Percentiles rank a stretch among this genome's conserved stretches.
These are phyloP conservation scores for Santalum album DNA, from an alignment of 164 flowering plant genomes.

Conservation along the genomic window DNA sequence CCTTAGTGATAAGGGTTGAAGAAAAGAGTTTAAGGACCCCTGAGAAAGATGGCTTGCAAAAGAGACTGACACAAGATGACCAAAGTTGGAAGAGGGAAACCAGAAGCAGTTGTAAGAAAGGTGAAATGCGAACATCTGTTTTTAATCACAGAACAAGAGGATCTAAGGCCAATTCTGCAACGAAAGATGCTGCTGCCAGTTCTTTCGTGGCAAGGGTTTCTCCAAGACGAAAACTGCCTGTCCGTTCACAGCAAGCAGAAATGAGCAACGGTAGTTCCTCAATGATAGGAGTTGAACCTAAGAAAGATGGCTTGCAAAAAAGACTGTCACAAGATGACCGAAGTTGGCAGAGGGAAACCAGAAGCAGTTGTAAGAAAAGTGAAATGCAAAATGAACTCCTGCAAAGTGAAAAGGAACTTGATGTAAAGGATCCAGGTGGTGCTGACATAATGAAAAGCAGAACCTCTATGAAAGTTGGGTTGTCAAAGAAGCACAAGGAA, in stretches of 20 bases:
- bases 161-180: neutral
- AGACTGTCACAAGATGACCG: neutral
- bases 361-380: too few relatives aligned
- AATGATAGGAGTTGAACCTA: neutral
- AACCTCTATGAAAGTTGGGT: too few relatives aligned
- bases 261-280: neutral
- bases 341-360: neutral
- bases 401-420: too few relatives aligned
- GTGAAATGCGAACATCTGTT: neutral
- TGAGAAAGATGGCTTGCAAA: neutral
- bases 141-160: neutral
- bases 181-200: neutral
- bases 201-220: constrained; percentile 6
- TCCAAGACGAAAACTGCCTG: neutral
- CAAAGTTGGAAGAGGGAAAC: neutral
- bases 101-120: too few relatives aligned
- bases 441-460: too few relatives aligned
- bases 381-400: too few relatives aligned
- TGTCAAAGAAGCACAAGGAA: too few relatives aligned
- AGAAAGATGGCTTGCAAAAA: neutral
- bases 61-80: neutral
- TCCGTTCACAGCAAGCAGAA: neutral
- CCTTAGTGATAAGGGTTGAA: neutral
- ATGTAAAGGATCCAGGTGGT: too few relatives aligned
- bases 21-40: neutral